Percentiles rank a stretch among this genome's conserved stretches.
phyloP scores from a whole-genome alignment of 441 rosid species.

The Syzygium syzygioides region DNA sequence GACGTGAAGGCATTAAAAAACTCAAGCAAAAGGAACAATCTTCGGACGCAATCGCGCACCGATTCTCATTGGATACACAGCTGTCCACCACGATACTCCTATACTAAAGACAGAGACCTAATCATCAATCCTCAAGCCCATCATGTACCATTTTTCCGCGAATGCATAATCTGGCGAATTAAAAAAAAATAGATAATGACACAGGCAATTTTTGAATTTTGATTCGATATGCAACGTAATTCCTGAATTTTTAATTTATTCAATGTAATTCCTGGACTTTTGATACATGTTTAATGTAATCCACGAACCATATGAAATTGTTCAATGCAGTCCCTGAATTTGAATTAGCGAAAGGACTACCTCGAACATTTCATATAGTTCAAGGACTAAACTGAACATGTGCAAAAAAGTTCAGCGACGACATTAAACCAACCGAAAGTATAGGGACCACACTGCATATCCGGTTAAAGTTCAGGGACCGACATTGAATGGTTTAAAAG shows the following conservation, averaged over 20 bases:
- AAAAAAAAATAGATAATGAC: too few species aligned
- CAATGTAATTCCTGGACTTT: accelerated
- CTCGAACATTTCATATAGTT: too few species aligned
- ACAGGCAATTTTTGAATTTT: too few species aligned
- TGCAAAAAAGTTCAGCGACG: accelerated
- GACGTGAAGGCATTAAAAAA: not conserved
- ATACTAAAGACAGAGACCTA: not conserved
- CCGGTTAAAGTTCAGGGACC: too few species aligned
- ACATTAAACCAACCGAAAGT: too few species aligned
- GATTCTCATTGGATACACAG: not conserved
- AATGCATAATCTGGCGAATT: not conserved
- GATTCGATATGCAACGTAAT: accelerated
- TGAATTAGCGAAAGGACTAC: too few species aligned
- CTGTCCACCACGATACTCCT: not conserved
- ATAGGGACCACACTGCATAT: too few species aligned
- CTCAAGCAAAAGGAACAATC: not conserved
- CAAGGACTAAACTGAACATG: too few species aligned
- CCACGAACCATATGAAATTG: accelerated
- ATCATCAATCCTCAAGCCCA: not conserved
- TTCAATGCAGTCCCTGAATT: too few species aligned
- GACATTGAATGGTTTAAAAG: too few species aligned
- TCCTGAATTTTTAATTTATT: too few species aligned
- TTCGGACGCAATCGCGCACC: not conserved
- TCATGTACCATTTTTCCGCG: not conserved
- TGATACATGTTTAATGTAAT: too few species aligned